phyloP scores from a whole-genome alignment of 2,329 filamentous ascomycete genomes.

The Fusarium albosuccineum region DNA sequence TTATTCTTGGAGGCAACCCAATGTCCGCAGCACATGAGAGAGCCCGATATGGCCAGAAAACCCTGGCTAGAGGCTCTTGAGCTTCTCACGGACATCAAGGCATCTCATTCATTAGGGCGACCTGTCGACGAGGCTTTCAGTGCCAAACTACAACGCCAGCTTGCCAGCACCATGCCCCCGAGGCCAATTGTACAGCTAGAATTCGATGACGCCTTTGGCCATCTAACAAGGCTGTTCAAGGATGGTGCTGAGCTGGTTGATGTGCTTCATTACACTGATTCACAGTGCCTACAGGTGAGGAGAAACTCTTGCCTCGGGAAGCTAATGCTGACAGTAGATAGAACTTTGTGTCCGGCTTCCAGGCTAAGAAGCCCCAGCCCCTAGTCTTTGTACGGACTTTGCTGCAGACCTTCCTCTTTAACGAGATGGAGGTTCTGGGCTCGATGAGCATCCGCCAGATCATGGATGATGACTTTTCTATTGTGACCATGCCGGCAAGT shows the following conservation, averaged over 20 bases:
- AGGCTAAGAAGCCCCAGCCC: conserved; percentile 84
- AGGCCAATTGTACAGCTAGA: conserved; percentile 86
- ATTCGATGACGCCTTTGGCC: conserved; percentile 77
- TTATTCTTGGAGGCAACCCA: conserved; percentile 70
- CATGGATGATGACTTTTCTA: conserved; percentile 84
- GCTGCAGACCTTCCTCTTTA: conserved; percentile 81
- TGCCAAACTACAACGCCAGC: conserved; percentile 87
- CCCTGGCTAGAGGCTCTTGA: conserved; percentile 65
- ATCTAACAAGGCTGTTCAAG: conserved; percentile 77
- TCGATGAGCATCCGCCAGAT: conserved; percentile 78
- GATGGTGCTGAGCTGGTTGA: conserved; percentile 78
- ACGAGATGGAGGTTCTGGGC: conserved; percentile 77
- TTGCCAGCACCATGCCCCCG: conserved; percentile 94
- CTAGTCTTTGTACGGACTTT: conserved; percentile 86
- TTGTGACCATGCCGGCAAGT: conserved; percentile 79
- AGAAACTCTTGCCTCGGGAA: neutral
- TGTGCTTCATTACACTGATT: conserved; percentile 75
- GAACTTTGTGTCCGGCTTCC: conserved; percentile 81
- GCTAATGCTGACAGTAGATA: conserved; percentile 49
- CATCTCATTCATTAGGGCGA: conserved; percentile 72
- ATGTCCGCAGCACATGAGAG: conserved; percentile 59
- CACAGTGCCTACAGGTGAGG: conserved; percentile 77
- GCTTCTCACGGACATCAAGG: conserved; percentile 68
- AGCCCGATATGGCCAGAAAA: conserved; percentile 61
- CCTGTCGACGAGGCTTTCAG: conserved; percentile 86